A percentile compares a stretch with the other conserved stretches of the same genome.
Evolutionary conservation across 371 early-diverging fungal genomes (phyloP).

Genomic region (Parasitella parasitica): DNA sequence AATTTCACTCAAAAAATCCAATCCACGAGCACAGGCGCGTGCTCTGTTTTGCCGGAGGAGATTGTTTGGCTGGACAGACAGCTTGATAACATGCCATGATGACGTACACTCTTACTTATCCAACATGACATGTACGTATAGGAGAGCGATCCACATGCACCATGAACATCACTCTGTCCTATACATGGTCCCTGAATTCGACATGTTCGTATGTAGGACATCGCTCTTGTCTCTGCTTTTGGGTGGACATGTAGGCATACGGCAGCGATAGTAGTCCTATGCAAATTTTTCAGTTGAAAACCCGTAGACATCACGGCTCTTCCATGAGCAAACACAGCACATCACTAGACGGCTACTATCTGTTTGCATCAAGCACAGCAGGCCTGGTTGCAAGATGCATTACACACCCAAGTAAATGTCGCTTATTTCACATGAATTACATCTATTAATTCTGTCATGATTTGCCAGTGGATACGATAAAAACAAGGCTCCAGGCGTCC

Average conservation of each 20-base stretch:
- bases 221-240: not conserved
- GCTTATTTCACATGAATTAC: too few relatives aligned
- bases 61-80: not conserved
- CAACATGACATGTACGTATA: not conserved
- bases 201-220: not conserved
- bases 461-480: slow-evolving; percentile 80
- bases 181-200: not conserved
- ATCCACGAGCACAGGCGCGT: not conserved
- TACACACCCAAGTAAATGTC: slow-evolving; percentile 61
- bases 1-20: not conserved
- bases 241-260: too few relatives aligned
- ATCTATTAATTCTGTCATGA: too few relatives aligned
- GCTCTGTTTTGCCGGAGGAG: not conserved
- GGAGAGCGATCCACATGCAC: not conserved
- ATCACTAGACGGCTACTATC: slow-evolving; percentile 37
- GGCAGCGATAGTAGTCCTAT: too few relatives aligned
- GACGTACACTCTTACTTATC: not conserved
- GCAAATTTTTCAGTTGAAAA: not conserved
- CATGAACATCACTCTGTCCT: not conserved
- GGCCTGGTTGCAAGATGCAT: slow-evolving; percentile 56
- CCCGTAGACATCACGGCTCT: too few relatives aligned
- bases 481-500: slow-evolving; percentile 65
- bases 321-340: too few relatives aligned
- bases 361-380: slow-evolving; percentile 60
- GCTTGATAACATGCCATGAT: not conserved